These are phyloP conservation scores for Umbelopsis sp. DNA, from an alignment of 371 early-diverging fungal genomes.

Conservation along the genomic window DNA sequence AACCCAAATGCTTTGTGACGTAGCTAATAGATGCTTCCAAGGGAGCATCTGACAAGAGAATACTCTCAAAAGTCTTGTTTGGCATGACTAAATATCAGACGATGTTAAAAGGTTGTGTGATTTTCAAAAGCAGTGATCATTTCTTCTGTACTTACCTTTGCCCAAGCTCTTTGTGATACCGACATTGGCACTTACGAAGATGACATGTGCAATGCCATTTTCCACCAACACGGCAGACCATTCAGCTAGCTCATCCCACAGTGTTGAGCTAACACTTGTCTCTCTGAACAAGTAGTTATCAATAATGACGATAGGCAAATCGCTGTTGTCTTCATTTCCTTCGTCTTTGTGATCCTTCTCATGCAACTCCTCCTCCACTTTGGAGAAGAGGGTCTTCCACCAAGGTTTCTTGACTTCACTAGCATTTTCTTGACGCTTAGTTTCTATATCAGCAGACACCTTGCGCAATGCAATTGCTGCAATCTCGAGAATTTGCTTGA, in stretches of 20 bases:
- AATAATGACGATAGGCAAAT: constrained; percentile 88
- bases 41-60: constrained; percentile 74
- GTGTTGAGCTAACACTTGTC: constrained; percentile 52
- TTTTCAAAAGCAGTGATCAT: not conserved
- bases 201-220: constrained; percentile 87
- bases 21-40: constrained; percentile 65
- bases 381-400: not conserved
- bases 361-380: constrained; percentile 13
- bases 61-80: constrained; percentile 72
- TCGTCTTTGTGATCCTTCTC: constrained; percentile 27
- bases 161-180: constrained; percentile 70
- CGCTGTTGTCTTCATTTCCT: constrained; percentile 38
- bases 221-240: constrained; percentile 78
- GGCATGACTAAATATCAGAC: constrained; percentile 63
- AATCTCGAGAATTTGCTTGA: constrained; percentile 64
- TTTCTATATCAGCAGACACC: constrained; percentile 30
- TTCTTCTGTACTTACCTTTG: constrained; percentile 49
- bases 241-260: constrained; percentile 78
- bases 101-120: not conserved
- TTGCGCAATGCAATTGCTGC: constrained; percentile 61
- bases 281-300: constrained; percentile 83
- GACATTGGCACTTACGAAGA: constrained; percentile 84
- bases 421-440: constrained; percentile 11
- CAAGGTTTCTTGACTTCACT: not conserved
- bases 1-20: constrained; percentile 62